A percentile compares a stretch with the other conserved stretches of the same genome.
These are phyloP conservation scores for Torrubiella hemipterigena DNA, from an alignment of 2,329 filamentous ascomycete species.

Conservation along the genomic window DNA sequence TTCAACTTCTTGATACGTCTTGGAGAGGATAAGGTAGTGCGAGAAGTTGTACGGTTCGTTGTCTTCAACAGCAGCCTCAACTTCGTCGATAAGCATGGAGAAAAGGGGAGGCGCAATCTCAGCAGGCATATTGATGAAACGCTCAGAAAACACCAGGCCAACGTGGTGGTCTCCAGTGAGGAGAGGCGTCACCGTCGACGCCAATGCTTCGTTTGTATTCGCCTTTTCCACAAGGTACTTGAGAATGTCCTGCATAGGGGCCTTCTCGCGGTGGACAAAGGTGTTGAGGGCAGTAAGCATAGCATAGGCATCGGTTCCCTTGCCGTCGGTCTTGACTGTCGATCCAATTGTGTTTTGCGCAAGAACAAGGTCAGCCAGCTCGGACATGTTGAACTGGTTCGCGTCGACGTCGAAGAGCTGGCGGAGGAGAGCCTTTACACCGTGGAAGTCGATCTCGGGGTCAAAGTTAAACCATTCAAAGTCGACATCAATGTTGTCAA, in stretches of 20 bases:
- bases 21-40: conserved; percentile 84
- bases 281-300: conserved; percentile 83
- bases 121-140: conserved; percentile 91
- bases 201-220: conserved; percentile 39
- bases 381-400: conserved; percentile 76
- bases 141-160: conserved; percentile 81
- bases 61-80: conserved; percentile 77
- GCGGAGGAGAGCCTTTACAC: conserved; percentile 76
- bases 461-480: conserved; percentile 99
- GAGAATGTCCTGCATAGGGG: conserved; percentile 57
- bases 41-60: conserved; percentile 87
- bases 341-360: conserved; percentile 81
- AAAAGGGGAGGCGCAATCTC: conserved; percentile 92
- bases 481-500: conserved; percentile 86
- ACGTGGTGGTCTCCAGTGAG: conserved; percentile 47
- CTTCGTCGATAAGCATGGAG: conserved; percentile 84
- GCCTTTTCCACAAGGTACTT: conserved; percentile 56
- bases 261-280: conserved; percentile 63
- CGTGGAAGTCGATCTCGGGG: conserved; percentile 83
- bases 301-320: conserved; percentile 84
- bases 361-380: conserved; percentile 73
- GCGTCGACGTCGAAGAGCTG: conserved; percentile 88
- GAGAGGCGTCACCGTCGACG: conserved; percentile 40
- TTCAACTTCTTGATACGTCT: conserved; percentile 81
- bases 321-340: conserved; percentile 94